These are phyloP conservation scores for Leccinum subrobustum DNA, from an alignment of 1,284 basidiomycete genomes.

Conservation along the genomic window DNA sequence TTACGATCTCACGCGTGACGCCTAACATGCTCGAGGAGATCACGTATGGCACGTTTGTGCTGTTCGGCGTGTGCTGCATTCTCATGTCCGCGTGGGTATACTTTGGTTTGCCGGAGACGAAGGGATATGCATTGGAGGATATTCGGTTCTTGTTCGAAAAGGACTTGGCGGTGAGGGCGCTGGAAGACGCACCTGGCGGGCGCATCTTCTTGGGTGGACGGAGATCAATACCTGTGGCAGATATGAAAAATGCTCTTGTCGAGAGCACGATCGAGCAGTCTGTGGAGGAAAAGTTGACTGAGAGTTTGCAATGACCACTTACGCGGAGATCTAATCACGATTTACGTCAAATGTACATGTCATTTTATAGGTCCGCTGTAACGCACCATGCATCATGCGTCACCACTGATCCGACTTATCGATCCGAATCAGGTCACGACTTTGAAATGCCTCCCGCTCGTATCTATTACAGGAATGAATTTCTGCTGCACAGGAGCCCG, in stretches of 20 bases:
- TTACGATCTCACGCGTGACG: conserved; percentile 49
- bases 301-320: background rate
- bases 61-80: conserved; percentile 48
- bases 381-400: background rate
- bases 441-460: too few species aligned
- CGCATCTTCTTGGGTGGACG: conserved; percentile 38
- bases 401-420: background rate
- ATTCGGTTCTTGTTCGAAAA: conserved; percentile 47
- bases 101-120: conserved; percentile 45
- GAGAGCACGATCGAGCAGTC: background rate
- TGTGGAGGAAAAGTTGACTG: conserved; percentile 8
- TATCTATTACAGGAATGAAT: background rate
- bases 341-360: too few species aligned
- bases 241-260: conserved; percentile 19
- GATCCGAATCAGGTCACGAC: too few species aligned
- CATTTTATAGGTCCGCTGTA: background rate
- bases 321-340: background rate
- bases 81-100: conserved; percentile 47
- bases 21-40: conserved; percentile 50
- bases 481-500: too few species aligned
- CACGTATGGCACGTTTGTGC: conserved; percentile 50
- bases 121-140: conserved; percentile 47
- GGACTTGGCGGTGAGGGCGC: conserved; percentile 39
- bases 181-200: conserved; percentile 48
- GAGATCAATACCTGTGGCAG: conserved; percentile 32